Evolutionary conservation across 108 stramenopile genomes (phyloP).

Genomic region (Skeletonema grethae): DNA sequence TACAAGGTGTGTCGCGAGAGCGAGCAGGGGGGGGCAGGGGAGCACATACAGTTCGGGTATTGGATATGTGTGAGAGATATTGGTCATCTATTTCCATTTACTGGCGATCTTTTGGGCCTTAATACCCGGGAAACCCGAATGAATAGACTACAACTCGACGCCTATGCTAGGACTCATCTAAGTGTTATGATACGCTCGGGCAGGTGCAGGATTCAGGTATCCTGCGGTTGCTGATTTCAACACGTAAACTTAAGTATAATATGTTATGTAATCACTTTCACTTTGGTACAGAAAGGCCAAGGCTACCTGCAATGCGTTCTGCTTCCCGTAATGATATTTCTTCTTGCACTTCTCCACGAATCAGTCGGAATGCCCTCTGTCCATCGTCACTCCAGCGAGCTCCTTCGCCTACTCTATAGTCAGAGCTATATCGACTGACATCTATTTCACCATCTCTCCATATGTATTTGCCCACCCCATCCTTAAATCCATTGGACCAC

Average conservation of each 20-base stretch:
- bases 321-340: conserved; percentile 43
- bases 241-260: neutral
- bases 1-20: no score
- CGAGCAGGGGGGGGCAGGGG: no score
- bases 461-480: conserved; percentile 50
- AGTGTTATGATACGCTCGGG: no score
- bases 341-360: conserved; percentile 49
- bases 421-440: conserved; percentile 46
- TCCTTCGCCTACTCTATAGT: conserved; percentile 54
- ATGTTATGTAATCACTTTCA: conserved; percentile 1
- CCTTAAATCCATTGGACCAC: conserved; percentile 46
- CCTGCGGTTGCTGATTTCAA: neutral
- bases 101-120: no score
- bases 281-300: conserved; percentile 31
- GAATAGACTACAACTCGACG: no score
- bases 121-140: no score
- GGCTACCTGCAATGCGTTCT: conserved; percentile 33
- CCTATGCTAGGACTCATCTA: no score
- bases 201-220: no score
- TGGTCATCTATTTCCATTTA: no score
- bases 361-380: conserved; percentile 39
- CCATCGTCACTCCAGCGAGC: conserved; percentile 54
- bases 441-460: conserved; percentile 60
- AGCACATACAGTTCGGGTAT: no score
- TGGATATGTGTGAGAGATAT: no score